Conservation (phyloP, 495 filamentous ascomycete genomes). For the Hypoxylon subgilvum region DNA sequence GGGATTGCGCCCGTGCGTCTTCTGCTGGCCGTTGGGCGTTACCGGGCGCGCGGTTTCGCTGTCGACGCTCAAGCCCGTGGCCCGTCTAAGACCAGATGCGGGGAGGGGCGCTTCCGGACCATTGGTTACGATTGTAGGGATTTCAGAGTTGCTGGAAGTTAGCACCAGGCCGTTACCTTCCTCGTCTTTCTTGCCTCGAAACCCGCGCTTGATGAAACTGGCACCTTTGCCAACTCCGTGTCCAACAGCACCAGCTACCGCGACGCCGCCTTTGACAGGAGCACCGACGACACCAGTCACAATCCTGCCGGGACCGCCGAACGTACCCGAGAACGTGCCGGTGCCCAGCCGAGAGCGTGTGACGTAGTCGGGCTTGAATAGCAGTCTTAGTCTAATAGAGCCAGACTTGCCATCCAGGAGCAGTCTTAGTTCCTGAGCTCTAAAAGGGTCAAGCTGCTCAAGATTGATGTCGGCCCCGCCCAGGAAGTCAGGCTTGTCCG, state of each 20-base stretch:
- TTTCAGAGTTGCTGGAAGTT: slow-evolving; percentile 43
- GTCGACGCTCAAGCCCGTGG: slow-evolving; percentile 41
- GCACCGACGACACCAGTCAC: slow-evolving; percentile 78
- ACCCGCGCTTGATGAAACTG: slow-evolving; percentile 80
- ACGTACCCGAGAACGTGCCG: slow-evolving; percentile 90
- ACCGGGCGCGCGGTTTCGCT: slow-evolving; percentile 41
- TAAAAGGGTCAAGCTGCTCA: slow-evolving; percentile 81
- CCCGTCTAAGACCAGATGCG: slow-evolving; percentile 44
- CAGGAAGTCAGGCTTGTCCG: slow-evolving; percentile 85
- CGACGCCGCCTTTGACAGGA: slow-evolving; percentile 86
- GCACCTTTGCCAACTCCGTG: slow-evolving; percentile 86
- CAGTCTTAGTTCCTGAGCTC: slow-evolving; percentile 71
- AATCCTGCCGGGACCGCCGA: slow-evolving; percentile 87
- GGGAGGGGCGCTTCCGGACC: slow-evolving; percentile 44
- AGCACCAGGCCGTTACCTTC: slow-evolving; percentile 47
- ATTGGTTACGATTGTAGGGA: slow-evolving; percentile 54
- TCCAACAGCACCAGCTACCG: slow-evolving; percentile 71
- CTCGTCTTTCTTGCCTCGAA: slow-evolving; percentile 71
- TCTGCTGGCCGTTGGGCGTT: slow-evolving; percentile 45
- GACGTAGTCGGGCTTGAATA: slow-evolving; percentile 96
- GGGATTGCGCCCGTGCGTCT: slow-evolving; percentile 66
- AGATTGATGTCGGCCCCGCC: slow-evolving; percentile 81
- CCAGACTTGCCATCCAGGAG: slow-evolving; percentile 89
- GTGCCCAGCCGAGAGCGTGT: slow-evolving; percentile 86
- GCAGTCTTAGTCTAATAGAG: slow-evolving; percentile 75